phyloP scores from a whole-genome alignment of 805 yeast genomes.

The Debaryomyces tyrocola region DNA sequence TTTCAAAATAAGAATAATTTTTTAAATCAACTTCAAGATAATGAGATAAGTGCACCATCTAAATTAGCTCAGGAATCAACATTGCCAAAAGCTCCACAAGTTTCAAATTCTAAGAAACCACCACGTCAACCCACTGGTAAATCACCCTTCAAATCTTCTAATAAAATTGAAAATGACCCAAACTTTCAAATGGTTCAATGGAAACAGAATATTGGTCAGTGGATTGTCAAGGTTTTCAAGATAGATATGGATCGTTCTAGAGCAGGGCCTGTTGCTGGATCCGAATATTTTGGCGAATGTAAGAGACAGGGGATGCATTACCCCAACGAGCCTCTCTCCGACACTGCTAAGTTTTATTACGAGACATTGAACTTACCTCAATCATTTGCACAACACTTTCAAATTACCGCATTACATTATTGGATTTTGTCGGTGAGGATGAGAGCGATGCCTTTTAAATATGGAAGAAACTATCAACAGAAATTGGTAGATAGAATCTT shows the following conservation, averaged over 20 bases:
- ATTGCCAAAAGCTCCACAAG: conserved; percentile 36
- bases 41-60: conserved; percentile 25
- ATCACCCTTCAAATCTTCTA: conserved; percentile 40
- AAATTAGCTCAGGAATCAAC: conserved; percentile 40
- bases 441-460: conserved; percentile 93
- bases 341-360: conserved; percentile 80
- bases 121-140: conserved; percentile 38
- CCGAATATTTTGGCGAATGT: conserved; percentile 81
- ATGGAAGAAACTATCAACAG: conserved; percentile 88
- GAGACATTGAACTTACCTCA: conserved; percentile 78
- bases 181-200: conserved; percentile 34
- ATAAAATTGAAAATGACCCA: conserved; percentile 38
- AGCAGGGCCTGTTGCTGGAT: conserved; percentile 94
- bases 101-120: conserved; percentile 24
- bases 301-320: conserved; percentile 79
- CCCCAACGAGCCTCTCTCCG: conserved; percentile 69
- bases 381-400: conserved; percentile 96
- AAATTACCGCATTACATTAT: conserved; percentile 82
- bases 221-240: conserved; percentile 57
- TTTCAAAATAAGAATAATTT: conserved; percentile 8
- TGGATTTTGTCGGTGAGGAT: conserved; percentile 94
- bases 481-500: conserved; percentile 86
- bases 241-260: conserved; percentile 91
- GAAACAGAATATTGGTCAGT: conserved; percentile 58
- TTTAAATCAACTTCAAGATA: conserved; percentile 14